These are phyloP conservation scores for Saturnispora kantuleensis DNA, from an alignment of 805 yeast species.

Conservation along the genomic window DNA sequence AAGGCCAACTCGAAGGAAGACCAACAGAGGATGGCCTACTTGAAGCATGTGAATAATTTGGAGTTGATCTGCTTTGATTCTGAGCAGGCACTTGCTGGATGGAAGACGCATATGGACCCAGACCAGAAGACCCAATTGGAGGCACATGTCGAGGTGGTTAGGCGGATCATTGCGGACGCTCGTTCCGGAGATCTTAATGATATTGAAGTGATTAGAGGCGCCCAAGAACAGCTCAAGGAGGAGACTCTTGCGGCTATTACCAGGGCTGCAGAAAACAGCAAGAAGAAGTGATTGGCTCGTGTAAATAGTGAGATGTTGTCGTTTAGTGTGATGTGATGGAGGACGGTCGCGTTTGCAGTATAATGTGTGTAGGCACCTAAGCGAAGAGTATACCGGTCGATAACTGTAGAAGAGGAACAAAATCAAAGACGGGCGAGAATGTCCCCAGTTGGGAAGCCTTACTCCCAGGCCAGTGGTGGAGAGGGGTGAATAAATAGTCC, in stretches of 20 bases:
- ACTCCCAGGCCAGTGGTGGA: no score
- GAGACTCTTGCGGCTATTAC: conserved; percentile 22
- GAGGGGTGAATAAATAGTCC: no score
- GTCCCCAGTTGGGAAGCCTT: no score
- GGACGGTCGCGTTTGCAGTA: no score
- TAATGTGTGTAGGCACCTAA: no score
- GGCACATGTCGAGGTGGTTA: conserved; percentile 19
- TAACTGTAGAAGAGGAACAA: no score
- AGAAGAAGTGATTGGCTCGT: neutral
- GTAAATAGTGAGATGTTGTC: neutral
- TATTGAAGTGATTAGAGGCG: conserved; percentile 23
- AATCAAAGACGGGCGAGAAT: no score
- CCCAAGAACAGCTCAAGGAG: conserved; percentile 27
- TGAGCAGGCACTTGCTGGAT: conserved; percentile 25
- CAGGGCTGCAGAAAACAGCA: conserved; percentile 18
- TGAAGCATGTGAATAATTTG: conserved; percentile 68
- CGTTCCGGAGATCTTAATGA: conserved; percentile 24
- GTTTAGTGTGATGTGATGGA: no score
- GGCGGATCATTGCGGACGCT: conserved; percentile 23
- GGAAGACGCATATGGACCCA: conserved; percentile 14
- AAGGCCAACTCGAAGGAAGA: conserved; percentile 83
- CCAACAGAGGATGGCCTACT: conserved; percentile 31
- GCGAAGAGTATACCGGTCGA: no score
- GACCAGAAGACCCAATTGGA: conserved; percentile 13
- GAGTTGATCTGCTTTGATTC: conserved; percentile 29